Percentiles rank a stretch among this genome's conserved stretches.
phyloP scores from a whole-genome alignment of 352 stramenopile genomes.

The Pythium brachiatum region DNA sequence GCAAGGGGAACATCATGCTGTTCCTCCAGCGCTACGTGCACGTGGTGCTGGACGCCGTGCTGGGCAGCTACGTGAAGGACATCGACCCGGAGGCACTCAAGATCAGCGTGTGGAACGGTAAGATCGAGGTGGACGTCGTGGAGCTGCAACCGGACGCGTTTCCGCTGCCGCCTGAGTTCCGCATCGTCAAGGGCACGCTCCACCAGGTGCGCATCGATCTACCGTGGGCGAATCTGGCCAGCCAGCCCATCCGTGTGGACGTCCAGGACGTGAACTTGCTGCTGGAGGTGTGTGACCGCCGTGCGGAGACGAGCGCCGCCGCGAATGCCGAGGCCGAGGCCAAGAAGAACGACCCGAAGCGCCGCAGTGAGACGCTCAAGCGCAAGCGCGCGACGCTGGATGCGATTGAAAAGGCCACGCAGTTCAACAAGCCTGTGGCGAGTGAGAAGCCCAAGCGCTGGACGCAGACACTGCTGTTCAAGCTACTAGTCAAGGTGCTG shows the following conservation, averaged over 20 bases:
- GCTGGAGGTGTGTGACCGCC: slow-evolving; percentile 44
- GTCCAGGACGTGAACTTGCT: slow-evolving; percentile 78
- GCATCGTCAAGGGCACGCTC: slow-evolving; percentile 72
- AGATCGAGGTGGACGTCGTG: slow-evolving; percentile 80
- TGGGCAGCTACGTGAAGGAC: slow-evolving; percentile 85
- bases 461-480: slow-evolving; percentile 78
- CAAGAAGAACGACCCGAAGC: slow-evolving; percentile 22
- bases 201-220: slow-evolving; percentile 74
- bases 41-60: slow-evolving; percentile 77
- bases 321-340: neutral
- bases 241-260: slow-evolving; percentile 72
- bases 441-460: slow-evolving; percentile 27
- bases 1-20: slow-evolving; percentile 35
- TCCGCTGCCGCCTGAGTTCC: slow-evolving; percentile 59
- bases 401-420: slow-evolving; percentile 70
- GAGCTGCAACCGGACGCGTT: slow-evolving; percentile 77
- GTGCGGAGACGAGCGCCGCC: neutral
- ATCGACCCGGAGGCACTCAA: slow-evolving; percentile 81
- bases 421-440: slow-evolving; percentile 42
- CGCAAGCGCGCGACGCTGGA: slow-evolving; percentile 77
- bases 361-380: slow-evolving; percentile 40
- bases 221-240: slow-evolving; percentile 70
- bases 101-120: slow-evolving; percentile 85
- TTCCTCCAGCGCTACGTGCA: slow-evolving; percentile 82
- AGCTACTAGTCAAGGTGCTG: slow-evolving; percentile 74